Percentiles rank a stretch among this genome's conserved stretches.
Conservation (phyloP, 345 rosid species). For the Eucalyptus dawsonii region DNA sequence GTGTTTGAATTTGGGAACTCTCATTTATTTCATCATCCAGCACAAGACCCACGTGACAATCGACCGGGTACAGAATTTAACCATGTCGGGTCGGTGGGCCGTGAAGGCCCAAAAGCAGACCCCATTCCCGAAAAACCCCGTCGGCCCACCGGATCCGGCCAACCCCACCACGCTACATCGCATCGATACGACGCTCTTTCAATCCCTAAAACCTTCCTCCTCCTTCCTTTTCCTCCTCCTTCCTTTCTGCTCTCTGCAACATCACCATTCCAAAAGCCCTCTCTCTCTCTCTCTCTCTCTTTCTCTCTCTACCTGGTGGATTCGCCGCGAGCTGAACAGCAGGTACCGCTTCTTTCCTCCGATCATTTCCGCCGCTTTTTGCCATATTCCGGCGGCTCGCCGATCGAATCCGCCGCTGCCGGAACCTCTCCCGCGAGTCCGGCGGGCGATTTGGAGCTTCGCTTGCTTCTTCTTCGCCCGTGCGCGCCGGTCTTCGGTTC, state of each 20-base stretch:
- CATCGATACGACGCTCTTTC: not conserved
- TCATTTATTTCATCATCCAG: not conserved
- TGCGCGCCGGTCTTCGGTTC: not conserved
- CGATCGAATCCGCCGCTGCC: not conserved
- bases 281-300: not conserved
- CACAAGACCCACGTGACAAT: not conserved
- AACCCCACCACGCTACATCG: not conserved
- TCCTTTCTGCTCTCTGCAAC: not conserved
- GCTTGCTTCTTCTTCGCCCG: not conserved
- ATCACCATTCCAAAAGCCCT: not conserved
- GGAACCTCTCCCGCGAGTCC: not conserved
- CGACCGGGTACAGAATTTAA: not conserved
- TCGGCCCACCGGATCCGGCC: not conserved
- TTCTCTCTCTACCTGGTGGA: not conserved
- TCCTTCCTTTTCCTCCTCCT: not conserved
- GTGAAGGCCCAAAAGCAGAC: not conserved
- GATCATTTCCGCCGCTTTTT: not conserved
- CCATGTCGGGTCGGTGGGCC: not conserved
- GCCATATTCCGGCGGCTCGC: not conserved
- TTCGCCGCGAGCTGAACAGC: not conserved
- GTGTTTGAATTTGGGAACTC: accelerated
- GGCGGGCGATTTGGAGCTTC: not conserved
- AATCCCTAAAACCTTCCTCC: not conserved
- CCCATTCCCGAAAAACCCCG: not conserved
- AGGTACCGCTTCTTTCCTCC: not conserved